Conservation (phyloP, 2,329 filamentous ascomycete genomes). For the Diaporthe ampelina region DNA sequence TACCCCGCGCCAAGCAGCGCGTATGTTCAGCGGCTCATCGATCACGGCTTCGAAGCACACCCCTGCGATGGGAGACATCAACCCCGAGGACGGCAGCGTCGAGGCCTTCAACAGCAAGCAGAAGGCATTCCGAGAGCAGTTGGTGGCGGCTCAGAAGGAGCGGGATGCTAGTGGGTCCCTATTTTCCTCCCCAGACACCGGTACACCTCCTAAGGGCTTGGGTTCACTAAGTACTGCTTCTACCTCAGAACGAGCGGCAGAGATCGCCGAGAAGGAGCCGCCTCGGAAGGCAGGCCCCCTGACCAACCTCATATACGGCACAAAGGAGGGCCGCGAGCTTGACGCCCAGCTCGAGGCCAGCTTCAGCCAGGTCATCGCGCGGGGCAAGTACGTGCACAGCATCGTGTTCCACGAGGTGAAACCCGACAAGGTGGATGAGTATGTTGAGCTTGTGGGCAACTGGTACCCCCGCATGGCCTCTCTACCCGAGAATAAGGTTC, state of each 20-base stretch:
- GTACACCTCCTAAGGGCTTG: constrained; percentile 64
- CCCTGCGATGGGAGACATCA: constrained; percentile 89
- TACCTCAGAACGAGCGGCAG: constrained; percentile 65
- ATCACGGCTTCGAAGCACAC: constrained; percentile 60
- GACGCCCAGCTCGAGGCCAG: constrained; percentile 96
- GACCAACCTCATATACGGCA: constrained; percentile 94
- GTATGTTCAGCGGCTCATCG: constrained; percentile 70
- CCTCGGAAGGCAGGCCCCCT: constrained; percentile 80
- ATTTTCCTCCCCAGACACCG: constrained; percentile 56
- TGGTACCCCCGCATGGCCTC: constrained; percentile 95
- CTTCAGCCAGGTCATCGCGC: constrained; percentile 92
- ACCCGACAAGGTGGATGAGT: constrained; percentile 95
- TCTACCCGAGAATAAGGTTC: constrained; percentile 89
- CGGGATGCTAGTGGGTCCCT: constrained; percentile 83
- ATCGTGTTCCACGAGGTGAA: constrained; percentile 98
- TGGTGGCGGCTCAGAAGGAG: constrained; percentile 83
- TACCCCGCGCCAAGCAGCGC: constrained; percentile 60
- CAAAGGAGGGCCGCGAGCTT: constrained; percentile 92
- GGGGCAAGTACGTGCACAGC: constrained; percentile 98
- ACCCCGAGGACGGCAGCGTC: constrained; percentile 78
- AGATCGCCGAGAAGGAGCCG: constrained; percentile 68
- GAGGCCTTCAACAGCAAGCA: constrained; percentile 86
- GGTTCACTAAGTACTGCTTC: constrained; percentile 72
- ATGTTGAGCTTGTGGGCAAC: constrained; percentile 86
- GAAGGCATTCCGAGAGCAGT: constrained; percentile 86